phyloP scores from a whole-genome alignment of 2,329 filamentous ascomycete genomes.

The Epichloe sibirici region DNA sequence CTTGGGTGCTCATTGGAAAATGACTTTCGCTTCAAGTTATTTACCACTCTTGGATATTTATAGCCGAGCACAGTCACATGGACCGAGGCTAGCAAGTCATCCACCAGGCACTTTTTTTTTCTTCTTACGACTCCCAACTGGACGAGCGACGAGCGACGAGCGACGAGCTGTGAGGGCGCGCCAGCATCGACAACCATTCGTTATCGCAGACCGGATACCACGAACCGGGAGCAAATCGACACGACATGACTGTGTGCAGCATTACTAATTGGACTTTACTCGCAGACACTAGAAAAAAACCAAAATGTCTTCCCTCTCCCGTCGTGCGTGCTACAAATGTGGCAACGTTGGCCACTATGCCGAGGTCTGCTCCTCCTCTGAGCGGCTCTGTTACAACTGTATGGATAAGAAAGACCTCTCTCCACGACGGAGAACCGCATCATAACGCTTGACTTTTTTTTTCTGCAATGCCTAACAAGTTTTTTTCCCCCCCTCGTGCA shows the following conservation, averaged over 20 bases:
- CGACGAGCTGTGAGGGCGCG: background rate
- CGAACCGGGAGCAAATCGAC: background rate
- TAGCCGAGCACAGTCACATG: background rate
- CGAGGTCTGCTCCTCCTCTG: constrained; percentile 94
- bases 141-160: background rate
- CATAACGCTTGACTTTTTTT: background rate
- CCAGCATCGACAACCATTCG: background rate
- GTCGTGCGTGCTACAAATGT: constrained; percentile 73
- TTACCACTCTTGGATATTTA: background rate
- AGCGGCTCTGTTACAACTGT: constrained; percentile 99
- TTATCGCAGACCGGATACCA: background rate
- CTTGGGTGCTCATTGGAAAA: background rate
- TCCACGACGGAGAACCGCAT: background rate
- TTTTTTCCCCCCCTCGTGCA: constrained; percentile 14
- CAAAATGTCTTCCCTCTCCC: constrained; percentile 67
- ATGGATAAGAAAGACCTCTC: constrained; percentile 23
- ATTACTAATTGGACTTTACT: background rate
- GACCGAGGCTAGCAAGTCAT: background rate
- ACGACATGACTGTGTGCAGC: background rate
- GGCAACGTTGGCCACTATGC: constrained; percentile 70
- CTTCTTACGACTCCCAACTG: too few relatives aligned
- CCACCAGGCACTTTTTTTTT: background rate
- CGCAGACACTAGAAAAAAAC: background rate
- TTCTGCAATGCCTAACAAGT: background rate
- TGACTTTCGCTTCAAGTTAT: background rate